Evolutionary conservation across 352 stramenopile genomes (phyloP).

Genomic region (Phytopythium chamaehyphon): DNA sequence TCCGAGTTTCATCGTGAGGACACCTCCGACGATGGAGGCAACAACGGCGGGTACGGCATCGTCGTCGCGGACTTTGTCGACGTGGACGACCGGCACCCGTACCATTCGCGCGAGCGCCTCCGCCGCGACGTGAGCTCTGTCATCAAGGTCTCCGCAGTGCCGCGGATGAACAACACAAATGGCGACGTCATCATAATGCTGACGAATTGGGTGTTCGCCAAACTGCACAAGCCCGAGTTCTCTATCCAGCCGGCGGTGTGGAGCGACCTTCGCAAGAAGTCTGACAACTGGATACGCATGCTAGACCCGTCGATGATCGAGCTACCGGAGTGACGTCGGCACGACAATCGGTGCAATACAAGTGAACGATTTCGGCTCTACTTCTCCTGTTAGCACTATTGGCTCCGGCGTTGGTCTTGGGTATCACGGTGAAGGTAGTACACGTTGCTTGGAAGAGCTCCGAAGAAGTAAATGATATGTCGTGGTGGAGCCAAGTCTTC

Average conservation of each 20-base stretch:
- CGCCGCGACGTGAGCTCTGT: slow-evolving; percentile 24
- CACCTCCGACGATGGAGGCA: neutral
- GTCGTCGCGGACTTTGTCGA: slow-evolving; percentile 35
- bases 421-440: no score
- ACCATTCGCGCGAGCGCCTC: slow-evolving; percentile 18
- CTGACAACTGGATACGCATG: slow-evolving; percentile 11
- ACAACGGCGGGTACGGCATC: slow-evolving; percentile 14
- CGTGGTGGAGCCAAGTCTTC: no score
- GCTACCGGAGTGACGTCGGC: neutral
- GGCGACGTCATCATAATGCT: slow-evolving; percentile 8
- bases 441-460: no score
- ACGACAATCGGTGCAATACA: no score
- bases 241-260: slow-evolving; percentile 2
- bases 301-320: slow-evolving; percentile 7
- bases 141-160: slow-evolving; percentile 11
- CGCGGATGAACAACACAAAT: neutral
- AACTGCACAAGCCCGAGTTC: slow-evolving; percentile 11
- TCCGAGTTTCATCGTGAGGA: slow-evolving; percentile 4
- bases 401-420: no score
- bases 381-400: no score
- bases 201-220: slow-evolving; percentile 14
- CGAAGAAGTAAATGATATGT: no score
- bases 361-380: no score
- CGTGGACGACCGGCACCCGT: slow-evolving; percentile 25
- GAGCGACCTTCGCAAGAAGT: slow-evolving; percentile 5